Percentiles rank a stretch among this genome's conserved stretches.
Evolutionary conservation across 192 early-diverging fungal species (phyloP).

Genomic region (Umbelopsis ramanniana): DNA sequence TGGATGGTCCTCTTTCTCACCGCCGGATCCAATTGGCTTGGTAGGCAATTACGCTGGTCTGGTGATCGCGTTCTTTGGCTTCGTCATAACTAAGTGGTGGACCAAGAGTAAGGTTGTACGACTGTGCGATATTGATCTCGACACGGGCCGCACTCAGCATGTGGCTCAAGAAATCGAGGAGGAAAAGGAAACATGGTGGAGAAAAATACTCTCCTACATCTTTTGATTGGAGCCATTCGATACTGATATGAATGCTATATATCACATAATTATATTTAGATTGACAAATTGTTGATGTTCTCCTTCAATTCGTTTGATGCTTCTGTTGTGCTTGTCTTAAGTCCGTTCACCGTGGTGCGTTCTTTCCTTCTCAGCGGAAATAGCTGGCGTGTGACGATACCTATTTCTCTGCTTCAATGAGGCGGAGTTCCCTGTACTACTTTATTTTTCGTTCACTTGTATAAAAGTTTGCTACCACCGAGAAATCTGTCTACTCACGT

Average conservation of each 20-base stretch:
- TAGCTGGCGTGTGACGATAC: too few species aligned
- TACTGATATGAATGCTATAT: background rate
- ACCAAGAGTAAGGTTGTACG: slow-evolving; percentile 37
- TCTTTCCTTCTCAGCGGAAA: too few species aligned
- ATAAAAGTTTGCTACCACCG: background rate
- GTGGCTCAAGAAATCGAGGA: background rate
- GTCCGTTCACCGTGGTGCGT: too few species aligned
- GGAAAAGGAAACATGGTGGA: background rate
- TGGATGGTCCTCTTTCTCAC: slow-evolving; percentile 37
- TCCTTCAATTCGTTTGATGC: too few species aligned
- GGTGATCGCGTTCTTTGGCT: slow-evolving; percentile 26
- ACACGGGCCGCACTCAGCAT: slow-evolving; percentile 10
- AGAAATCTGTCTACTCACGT: background rate
- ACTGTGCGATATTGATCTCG: slow-evolving; percentile 32
- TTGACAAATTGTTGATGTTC: too few species aligned
- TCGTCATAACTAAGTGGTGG: slow-evolving; percentile 30
- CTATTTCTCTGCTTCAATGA: too few species aligned
- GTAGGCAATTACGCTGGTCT: slow-evolving; percentile 39
- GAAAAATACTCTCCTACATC: background rate
- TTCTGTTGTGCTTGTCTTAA: too few species aligned
- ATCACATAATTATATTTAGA: too few species aligned
- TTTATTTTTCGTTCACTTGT: background rate
- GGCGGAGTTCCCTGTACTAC: background rate
- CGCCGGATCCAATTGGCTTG: slow-evolving; percentile 27
- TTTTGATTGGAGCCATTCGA: background rate